These are phyloP conservation scores for Eutypella sp. DNA, from an alignment of 2,329 filamentous ascomycete genomes.

Conservation along the genomic window DNA sequence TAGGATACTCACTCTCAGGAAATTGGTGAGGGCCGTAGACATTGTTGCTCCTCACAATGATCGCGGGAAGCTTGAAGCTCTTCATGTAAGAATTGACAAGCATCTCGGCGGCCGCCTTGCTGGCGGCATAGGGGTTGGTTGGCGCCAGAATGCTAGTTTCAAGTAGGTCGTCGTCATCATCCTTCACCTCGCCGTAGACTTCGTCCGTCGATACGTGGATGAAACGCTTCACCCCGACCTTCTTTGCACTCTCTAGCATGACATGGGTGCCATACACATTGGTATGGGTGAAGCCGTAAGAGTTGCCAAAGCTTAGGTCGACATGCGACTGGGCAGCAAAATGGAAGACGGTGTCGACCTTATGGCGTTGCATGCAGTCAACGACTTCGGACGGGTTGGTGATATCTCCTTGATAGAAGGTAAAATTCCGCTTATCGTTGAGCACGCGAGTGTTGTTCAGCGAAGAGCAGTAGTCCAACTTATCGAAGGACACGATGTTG, in stretches of 20 bases:
- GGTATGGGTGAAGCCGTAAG: constrained; percentile 73
- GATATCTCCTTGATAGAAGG: constrained; percentile 75
- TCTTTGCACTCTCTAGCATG: constrained; percentile 70
- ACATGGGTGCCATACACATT: constrained; percentile 85
- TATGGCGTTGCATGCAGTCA: constrained; percentile 63
- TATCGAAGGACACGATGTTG: constrained; percentile 79
- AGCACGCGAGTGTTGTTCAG: constrained; percentile 73
- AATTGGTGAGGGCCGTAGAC: constrained; percentile 83
- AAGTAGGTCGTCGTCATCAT: constrained; percentile 64
- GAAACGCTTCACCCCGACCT: constrained; percentile 65
- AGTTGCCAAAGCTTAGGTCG: constrained; percentile 77
- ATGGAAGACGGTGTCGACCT: constrained; percentile 76
- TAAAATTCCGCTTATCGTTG: constrained; percentile 65
- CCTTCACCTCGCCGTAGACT: constrained; percentile 75
- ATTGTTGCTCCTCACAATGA: constrained; percentile 79
- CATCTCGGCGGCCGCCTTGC: constrained; percentile 80
- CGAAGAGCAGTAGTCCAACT: constrained; percentile 77
- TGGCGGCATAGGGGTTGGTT: constrained; percentile 77
- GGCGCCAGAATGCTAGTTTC: constrained; percentile 72
- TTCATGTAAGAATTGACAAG: constrained; percentile 82
- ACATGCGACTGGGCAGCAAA: constrained; percentile 86
- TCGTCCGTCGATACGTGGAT: constrained; percentile 83
- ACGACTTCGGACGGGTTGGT: constrained; percentile 66
- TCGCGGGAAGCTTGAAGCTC: constrained; percentile 74
- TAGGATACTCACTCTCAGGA: constrained; percentile 62